Evolutionary conservation across 1,284 basidiomycete genomes (phyloP), one percentile per base, ranked within the genome.

Genomic region (Ustilago crameri): DNA sequence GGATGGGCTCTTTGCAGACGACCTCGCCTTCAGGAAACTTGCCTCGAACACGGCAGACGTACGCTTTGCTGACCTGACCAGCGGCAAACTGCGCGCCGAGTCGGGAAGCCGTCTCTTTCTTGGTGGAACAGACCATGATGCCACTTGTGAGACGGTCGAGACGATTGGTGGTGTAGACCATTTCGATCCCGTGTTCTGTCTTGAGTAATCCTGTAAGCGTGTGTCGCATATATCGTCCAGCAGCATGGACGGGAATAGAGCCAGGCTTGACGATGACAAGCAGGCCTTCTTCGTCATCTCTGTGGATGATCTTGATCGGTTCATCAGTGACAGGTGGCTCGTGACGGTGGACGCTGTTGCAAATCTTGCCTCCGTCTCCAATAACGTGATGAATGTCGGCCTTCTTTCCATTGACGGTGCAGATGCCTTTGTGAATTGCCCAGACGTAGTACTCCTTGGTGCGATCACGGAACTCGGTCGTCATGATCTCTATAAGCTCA

Each of bases 71-170:
- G 81, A 98, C 98, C 84, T 95, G 93, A 14, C 87, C 86, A 1
- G 92, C 53, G 2, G 71, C 70, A 18, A 82, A 82, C 27, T 77
- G 73, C 10, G 72, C 70, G 1, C 76, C 90, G 22, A 98, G 86
- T 17, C 86, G 84, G 20, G 89, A 87, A 0, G 94, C 93, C 24
- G 91, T 87, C 45, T 88, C 85, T 2, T 89, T 86, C 14, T 90
- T 90, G 14, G 94, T 86, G 0, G 93, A 93, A 53, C 97, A 87
- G 71, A 99, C 92, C 94, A 99, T 95, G 55, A 98, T 87, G 5
- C 96, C 96, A 0, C 93, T 95, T 0, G 96, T 98, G 18, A 98
- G 86, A 49, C 96, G 88, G 84, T 99, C 96, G 45, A 99, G 86
- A 47, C 96, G 88, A 82, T 98, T 99, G 38, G 94, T 91, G 61